Percentiles rank a stretch among this genome's conserved stretches.
phyloP scores from a whole-genome alignment of 805 yeast species.

The Wickerhamiella bombiphila region DNA sequence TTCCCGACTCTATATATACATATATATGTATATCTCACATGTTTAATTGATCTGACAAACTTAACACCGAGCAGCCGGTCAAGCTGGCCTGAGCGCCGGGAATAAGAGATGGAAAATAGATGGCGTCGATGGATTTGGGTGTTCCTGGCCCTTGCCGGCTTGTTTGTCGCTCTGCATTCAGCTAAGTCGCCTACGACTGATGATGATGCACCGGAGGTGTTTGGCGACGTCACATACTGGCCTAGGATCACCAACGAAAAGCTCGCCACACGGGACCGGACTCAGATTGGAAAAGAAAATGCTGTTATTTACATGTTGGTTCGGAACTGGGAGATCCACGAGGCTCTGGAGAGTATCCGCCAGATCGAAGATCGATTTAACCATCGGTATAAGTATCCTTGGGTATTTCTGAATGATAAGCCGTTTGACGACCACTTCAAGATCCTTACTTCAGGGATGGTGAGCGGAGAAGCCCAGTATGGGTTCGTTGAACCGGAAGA shows the following conservation, averaged over 20 bases:
- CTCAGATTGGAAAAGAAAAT: conserved; percentile 45
- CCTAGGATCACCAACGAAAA: conserved; percentile 12
- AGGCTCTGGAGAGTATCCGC: conserved; percentile 63
- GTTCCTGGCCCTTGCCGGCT: background rate
- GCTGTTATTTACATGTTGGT: conserved; percentile 83
- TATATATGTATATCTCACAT: no score
- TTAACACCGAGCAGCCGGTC: no score
- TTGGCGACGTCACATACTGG: conserved; percentile 18
- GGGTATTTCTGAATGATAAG: conserved; percentile 90
- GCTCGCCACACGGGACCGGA: conserved; percentile 15
- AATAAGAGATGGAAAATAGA: no score
- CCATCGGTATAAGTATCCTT: conserved; percentile 65
- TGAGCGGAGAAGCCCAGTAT: conserved; percentile 63
- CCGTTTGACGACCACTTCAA: conserved; percentile 73
- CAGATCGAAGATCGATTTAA: conserved; percentile 87
- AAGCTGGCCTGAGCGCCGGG: no score
- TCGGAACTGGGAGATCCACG: conserved; percentile 62
- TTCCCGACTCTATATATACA: no score
- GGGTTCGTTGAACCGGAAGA: conserved; percentile 70
- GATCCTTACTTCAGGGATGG: conserved; percentile 45
- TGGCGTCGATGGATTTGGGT: conserved; percentile 1
- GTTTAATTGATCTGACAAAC: no score
- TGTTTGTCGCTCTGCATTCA: background rate
- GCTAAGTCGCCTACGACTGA: background rate
- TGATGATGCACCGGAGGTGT: background rate